These are phyloP conservation scores for Aquilaria yunnanensis DNA, from an alignment of 345 rosid species.

Conservation along the genomic window DNA sequence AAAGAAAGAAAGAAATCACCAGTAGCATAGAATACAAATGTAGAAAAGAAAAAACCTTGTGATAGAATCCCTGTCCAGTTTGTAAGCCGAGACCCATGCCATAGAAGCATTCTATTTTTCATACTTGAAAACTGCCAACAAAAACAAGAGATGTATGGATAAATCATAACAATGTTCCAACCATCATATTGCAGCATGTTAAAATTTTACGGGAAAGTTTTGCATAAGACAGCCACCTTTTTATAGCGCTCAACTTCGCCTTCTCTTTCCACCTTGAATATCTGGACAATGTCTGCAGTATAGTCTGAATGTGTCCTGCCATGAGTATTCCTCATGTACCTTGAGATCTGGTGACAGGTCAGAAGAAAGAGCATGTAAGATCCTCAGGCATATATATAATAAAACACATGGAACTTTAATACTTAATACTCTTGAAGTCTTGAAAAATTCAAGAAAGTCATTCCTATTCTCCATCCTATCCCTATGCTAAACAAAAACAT, in stretches of 20 bases:
- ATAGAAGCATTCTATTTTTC: conserved; percentile 74
- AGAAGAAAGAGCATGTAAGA: conserved; percentile 3
- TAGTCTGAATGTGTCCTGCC: conserved; percentile 81
- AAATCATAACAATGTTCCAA: neutral
- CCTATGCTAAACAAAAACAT: too few relatives aligned
- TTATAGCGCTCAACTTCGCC: conserved; percentile 54
- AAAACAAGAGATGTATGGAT: conserved; percentile 1
- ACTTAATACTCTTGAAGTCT: neutral
- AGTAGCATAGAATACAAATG: conserved; percentile 8
- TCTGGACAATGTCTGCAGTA: conserved; percentile 57
- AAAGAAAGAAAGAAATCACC: neutral
- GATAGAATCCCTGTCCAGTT: conserved; percentile 98
- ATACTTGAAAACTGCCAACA: conserved; percentile 48
- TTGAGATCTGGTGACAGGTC: conserved; percentile 43
- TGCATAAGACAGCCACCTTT: conserved; percentile 34
- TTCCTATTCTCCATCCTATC: too few relatives aligned
- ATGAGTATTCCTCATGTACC: conserved; percentile 74
- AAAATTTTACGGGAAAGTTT: conserved; percentile 4
- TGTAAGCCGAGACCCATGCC: conserved; percentile 96
- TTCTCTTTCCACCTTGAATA: conserved; percentile 56
- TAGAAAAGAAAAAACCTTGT: conserved; percentile 49
- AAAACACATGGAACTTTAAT: neutral
- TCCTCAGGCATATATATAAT: neutral
- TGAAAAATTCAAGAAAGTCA: neutral
- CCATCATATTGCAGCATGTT: neutral